Conservation (phyloP, 2,329 filamentous ascomycete species). For the Lachnellula subtilissima region DNA sequence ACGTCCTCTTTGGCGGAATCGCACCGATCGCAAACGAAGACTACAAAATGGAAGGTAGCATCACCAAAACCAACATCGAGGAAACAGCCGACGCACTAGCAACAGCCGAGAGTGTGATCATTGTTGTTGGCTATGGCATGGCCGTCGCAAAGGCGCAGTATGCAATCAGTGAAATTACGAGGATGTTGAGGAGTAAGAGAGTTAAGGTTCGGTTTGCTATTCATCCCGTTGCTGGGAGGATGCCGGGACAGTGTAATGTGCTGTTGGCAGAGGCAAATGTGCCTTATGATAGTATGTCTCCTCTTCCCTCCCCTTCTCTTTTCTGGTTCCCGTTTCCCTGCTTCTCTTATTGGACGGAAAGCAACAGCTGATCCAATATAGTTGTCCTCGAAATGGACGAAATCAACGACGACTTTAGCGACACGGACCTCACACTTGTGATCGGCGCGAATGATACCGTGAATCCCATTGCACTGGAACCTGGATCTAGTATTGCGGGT, state of each 20-base stretch:
- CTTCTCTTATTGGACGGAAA: too few species aligned
- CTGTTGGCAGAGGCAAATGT: slow-evolving; percentile 82
- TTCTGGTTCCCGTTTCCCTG: neutral
- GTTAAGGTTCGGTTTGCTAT: slow-evolving; percentile 85
- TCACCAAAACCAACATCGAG: slow-evolving; percentile 74
- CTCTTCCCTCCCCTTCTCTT: neutral
- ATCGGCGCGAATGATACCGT: slow-evolving; percentile 93
- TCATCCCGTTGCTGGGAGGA: slow-evolving; percentile 82
- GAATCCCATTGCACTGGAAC: slow-evolving; percentile 82
- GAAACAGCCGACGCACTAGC: slow-evolving; percentile 73
- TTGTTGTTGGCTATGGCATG: slow-evolving; percentile 85
- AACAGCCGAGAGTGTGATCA: slow-evolving; percentile 79
- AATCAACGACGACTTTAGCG: slow-evolving; percentile 85
- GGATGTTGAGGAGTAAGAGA: slow-evolving; percentile 66
- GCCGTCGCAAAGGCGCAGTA: slow-evolving; percentile 92
- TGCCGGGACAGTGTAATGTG: slow-evolving; percentile 93
- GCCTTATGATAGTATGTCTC: slow-evolving; percentile 66
- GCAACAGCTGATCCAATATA: slow-evolving; percentile 14
- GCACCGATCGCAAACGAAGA: slow-evolving; percentile 57
- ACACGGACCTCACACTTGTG: slow-evolving; percentile 81
- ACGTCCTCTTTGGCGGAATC: slow-evolving; percentile 83
- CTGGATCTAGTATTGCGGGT: slow-evolving; percentile 77
- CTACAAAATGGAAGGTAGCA: slow-evolving; percentile 72
- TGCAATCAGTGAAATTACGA: slow-evolving; percentile 77
- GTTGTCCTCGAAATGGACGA: slow-evolving; percentile 92